phyloP scores from a whole-genome alignment of 257 asterid genomes.

The Nicotiana otophora region DNA sequence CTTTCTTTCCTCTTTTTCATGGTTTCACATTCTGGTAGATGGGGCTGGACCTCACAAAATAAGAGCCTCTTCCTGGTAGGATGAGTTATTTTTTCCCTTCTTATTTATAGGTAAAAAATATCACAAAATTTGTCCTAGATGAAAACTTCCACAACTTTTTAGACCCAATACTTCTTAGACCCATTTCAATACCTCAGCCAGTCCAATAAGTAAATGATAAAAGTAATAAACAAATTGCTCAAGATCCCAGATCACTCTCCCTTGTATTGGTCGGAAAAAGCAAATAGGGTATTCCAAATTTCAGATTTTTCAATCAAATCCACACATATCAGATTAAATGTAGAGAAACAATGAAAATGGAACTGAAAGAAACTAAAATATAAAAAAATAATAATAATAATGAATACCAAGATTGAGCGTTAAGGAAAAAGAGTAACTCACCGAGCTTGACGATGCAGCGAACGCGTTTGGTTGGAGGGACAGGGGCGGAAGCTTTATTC shows the following conservation, averaged over 20 bases:
- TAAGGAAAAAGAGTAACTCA: conserved; percentile 16
- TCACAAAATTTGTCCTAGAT: neutral
- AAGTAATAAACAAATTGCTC: neutral
- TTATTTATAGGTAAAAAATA: neutral
- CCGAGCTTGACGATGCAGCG: conserved; percentile 93
- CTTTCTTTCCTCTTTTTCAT: too few species aligned
- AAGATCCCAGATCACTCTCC: neutral
- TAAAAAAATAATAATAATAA: neutral
- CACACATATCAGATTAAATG: neutral
- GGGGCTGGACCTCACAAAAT: too few species aligned
- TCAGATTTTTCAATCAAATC: neutral
- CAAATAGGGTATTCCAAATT: neutral
- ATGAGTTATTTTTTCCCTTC: too few species aligned
- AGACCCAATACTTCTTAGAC: neutral
- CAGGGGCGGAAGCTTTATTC: conserved; percentile 20
- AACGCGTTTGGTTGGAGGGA: conserved; percentile 24
- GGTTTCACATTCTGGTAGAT: too few species aligned
- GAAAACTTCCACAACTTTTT: neutral
- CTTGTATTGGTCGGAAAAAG: neutral
- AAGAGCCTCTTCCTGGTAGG: too few species aligned
- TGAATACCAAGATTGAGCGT: neutral
- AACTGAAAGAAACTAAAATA: neutral
- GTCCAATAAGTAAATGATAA: neutral
- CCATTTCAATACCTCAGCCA: neutral
- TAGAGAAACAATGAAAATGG: neutral